Base-by-base conservation (phyloP, 1,139 yeast species). In the Sugiyamaella grinbergsii region DNA sequence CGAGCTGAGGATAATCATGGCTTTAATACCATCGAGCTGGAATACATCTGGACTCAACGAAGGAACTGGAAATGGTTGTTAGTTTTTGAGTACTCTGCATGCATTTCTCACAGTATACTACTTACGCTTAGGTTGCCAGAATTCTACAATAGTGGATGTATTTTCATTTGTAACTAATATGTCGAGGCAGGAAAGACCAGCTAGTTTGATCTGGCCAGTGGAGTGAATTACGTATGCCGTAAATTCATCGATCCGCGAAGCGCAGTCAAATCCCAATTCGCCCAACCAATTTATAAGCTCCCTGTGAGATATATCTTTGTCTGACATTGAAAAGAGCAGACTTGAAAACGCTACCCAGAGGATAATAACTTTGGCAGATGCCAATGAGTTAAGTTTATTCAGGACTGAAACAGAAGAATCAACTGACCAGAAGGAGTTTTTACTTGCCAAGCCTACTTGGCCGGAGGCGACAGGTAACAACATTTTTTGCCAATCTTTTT, bases 1-100 rank as follows among this genome's bases (percentile, higher is more conserved):
- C 15, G 54, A 46, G 7, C 54, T 49, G 15, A 58, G 41, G 10
- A 57, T 47, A 13, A 58, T 47, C 41, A 57, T 36, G 5, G 60
- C 54, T 29, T 53, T 49, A 18, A 52, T 28, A 26, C 56, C 33
- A 20, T 31, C 38, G 1, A 29, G 37, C 7, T 23, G 24, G 36
- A 42, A 57, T 8, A 56, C 44, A 20, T 49, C 50, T 7, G 23
- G 39, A 3, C 50, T 47, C 16, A 42, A 4, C 1, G 54, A 41
- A 2, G 62, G 61, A 33, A 59, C 50, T 47, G 31, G 11, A 23
- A n/a, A 6, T 29, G 34, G 4, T 11, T 16, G 36, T 11, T 40
- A 28, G 33, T 39, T 19, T 5, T 16, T 20, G 5, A 28, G 15
- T 2, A 13, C 15, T 13, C n/a, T n/a, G n/a, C n/a, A n/a, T n/a